Conservation (phyloP, 1,284 basidiomycete species). For the Puccinia triticina region DNA sequence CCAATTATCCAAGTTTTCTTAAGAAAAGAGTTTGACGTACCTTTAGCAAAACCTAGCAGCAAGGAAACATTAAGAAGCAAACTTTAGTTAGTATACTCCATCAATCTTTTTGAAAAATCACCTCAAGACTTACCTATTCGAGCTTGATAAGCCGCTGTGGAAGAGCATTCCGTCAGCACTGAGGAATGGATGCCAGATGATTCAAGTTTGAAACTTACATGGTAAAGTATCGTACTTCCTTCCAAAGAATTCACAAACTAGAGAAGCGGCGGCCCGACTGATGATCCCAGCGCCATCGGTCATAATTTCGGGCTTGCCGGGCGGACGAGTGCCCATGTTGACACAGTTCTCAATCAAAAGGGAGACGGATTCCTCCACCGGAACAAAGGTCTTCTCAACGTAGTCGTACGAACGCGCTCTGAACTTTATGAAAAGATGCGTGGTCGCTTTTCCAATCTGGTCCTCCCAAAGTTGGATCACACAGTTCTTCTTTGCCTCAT, state of each 20-base stretch:
- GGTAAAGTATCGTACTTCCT: conserved; percentile 15
- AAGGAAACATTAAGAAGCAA: neutral
- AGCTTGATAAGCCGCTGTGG: conserved; percentile 42
- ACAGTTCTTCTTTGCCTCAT: neutral
- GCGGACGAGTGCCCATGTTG: neutral
- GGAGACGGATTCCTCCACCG: neutral
- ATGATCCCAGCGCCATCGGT: conserved; percentile 45
- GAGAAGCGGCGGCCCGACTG: conserved; percentile 31
- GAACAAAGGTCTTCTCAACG: neutral
- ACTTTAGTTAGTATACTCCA: too few relatives aligned
- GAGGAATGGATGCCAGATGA: neutral
- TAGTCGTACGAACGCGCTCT: conserved; percentile 7
- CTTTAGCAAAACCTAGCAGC: conserved; percentile 44
- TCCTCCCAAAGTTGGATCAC: conserved; percentile 32
- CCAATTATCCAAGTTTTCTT: neutral
- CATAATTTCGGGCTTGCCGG: conserved; percentile 31
- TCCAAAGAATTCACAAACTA: neutral
- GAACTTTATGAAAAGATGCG: conserved; percentile 25
- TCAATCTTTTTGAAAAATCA: too few relatives aligned
- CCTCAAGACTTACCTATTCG: conserved; percentile 21
- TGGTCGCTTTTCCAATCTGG: neutral
- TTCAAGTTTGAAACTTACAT: too few relatives aligned
- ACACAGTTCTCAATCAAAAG: neutral
- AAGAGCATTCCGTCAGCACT: neutral
- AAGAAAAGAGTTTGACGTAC: neutral